Evolutionary conservation across 805 yeast genomes (phyloP).

Genomic region (Saccharomycopsis sp.): DNA sequence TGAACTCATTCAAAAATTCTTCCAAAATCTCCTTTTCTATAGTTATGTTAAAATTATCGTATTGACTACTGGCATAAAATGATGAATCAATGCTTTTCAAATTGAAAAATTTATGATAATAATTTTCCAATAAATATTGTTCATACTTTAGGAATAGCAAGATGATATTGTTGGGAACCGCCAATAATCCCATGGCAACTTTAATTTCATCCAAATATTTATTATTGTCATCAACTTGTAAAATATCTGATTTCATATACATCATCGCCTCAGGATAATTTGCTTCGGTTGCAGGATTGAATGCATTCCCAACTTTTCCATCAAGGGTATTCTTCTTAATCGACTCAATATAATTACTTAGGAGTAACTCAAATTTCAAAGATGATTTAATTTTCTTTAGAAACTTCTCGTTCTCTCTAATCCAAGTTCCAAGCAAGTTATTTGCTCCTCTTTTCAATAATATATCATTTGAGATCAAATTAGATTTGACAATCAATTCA

Average conservation of each 20-base stretch:
- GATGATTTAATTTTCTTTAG: slow-evolving; percentile 18
- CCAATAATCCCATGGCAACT: slow-evolving; percentile 16
- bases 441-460: slow-evolving; percentile 4
- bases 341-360: slow-evolving; percentile 10
- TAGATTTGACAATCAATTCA: slow-evolving; percentile 13
- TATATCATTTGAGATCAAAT: slow-evolving; percentile 17
- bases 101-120: slow-evolving; percentile 8
- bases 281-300: neutral
- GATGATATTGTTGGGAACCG: slow-evolving; percentile 15
- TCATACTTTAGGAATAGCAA: slow-evolving; percentile 19
- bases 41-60: slow-evolving; percentile 7
- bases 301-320: slow-evolving; percentile 3
- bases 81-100: slow-evolving; percentile 9
- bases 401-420: slow-evolving; percentile 21
- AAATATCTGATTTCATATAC: slow-evolving; percentile 16
- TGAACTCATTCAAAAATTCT: slow-evolving; percentile 11
- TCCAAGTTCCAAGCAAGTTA: slow-evolving; percentile 13
- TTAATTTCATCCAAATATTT: slow-evolving; percentile 18
- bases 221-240: slow-evolving; percentile 9
- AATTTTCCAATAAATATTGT: slow-evolving; percentile 11
- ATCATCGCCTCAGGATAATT: slow-evolving; percentile 14
- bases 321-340: slow-evolving; percentile 9
- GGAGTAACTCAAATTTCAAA: slow-evolving; percentile 17
- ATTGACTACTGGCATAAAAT: slow-evolving; percentile 9
- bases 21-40: slow-evolving; percentile 8